phyloP scores from a whole-genome alignment of 2,329 filamentous ascomycete species.

The Pseudocercospora fuligena region DNA sequence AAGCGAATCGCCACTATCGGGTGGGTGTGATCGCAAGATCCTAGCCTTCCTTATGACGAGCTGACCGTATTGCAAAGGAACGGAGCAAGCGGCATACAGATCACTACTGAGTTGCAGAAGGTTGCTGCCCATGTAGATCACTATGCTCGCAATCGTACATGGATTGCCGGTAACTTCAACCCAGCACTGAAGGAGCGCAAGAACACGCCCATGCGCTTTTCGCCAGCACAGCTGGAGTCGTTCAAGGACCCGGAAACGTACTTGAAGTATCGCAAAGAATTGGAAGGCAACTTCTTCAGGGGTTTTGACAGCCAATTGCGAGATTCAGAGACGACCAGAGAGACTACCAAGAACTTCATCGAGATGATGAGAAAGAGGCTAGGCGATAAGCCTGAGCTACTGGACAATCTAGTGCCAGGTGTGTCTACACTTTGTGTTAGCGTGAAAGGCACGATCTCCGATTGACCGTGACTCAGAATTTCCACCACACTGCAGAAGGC shows the following conservation, averaged over 20 bases:
- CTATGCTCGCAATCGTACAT: conserved; percentile 68
- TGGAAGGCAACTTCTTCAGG: conserved; percentile 65
- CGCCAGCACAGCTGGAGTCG: conserved; percentile 57
- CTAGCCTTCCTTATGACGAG: not conserved
- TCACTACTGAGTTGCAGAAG: conserved; percentile 56
- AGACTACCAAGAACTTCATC: conserved; percentile 43
- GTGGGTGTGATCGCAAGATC: not conserved
- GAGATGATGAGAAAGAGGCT: conserved; percentile 48
- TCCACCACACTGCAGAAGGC: conserved; percentile 53
- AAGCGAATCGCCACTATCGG: conserved; percentile 50
- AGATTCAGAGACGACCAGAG: conserved; percentile 44
- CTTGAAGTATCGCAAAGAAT: conserved; percentile 50
- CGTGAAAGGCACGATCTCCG: not conserved
- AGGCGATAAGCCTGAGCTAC: conserved; percentile 43
- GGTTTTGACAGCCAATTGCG: conserved; percentile 46
- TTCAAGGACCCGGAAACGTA: conserved; percentile 68
- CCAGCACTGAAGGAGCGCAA: conserved; percentile 56
- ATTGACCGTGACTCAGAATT: conserved; percentile 39
- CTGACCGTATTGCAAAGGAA: conserved; percentile 28
- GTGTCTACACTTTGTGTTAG: not conserved
- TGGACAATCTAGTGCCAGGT: conserved; percentile 44
- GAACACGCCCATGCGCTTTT: conserved; percentile 61
- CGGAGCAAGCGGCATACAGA: conserved; percentile 50
- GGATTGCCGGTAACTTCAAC: conserved; percentile 66
- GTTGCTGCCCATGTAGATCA: conserved; percentile 59